Evolutionary conservation across 1,284 basidiomycete genomes (phyloP).

Genomic region (Ganoderma sinense): DNA sequence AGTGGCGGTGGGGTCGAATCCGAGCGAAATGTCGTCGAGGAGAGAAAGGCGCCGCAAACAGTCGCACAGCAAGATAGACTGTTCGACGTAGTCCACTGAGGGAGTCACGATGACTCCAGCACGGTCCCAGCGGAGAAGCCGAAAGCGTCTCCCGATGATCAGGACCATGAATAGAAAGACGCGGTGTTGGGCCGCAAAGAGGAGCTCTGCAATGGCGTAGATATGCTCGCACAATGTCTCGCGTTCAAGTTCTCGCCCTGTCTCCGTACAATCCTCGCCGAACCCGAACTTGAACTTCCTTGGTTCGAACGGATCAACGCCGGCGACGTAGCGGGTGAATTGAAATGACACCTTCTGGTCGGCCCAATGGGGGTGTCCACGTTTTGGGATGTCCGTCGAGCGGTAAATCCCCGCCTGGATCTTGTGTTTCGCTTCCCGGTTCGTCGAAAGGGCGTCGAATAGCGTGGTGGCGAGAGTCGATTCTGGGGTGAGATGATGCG

Average conservation of each 20-base stretch:
- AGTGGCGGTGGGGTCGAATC: constrained; percentile 1
- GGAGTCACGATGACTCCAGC: too few relatives aligned
- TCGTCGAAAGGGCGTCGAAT: neutral
- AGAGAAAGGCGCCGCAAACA: neutral
- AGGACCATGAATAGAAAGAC: neutral
- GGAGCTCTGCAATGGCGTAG: neutral
- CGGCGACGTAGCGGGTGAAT: neutral
- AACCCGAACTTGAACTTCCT: too few relatives aligned
- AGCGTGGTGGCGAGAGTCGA: neutral
- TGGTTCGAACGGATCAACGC: neutral
- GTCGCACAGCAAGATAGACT: neutral
- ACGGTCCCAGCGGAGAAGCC: constrained; percentile 2
- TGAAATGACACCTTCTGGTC: too few relatives aligned
- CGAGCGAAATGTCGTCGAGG: neutral
- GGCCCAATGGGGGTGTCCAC: neutral
- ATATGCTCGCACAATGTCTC: too few relatives aligned
- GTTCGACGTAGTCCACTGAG: neutral
- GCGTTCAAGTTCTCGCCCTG: too few relatives aligned
- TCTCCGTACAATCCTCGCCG: too few relatives aligned
- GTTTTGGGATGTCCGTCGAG: neutral
- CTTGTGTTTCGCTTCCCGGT: neutral
- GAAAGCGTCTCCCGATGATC: neutral
- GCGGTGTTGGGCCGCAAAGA: too few relatives aligned
- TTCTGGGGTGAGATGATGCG: neutral
- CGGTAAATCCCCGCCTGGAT: neutral